Percentiles rank a stretch among this genome's conserved stretches.
Conservation (phyloP, 768 basidiomycete species). For the Fomitopsis pulvina region DNA sequence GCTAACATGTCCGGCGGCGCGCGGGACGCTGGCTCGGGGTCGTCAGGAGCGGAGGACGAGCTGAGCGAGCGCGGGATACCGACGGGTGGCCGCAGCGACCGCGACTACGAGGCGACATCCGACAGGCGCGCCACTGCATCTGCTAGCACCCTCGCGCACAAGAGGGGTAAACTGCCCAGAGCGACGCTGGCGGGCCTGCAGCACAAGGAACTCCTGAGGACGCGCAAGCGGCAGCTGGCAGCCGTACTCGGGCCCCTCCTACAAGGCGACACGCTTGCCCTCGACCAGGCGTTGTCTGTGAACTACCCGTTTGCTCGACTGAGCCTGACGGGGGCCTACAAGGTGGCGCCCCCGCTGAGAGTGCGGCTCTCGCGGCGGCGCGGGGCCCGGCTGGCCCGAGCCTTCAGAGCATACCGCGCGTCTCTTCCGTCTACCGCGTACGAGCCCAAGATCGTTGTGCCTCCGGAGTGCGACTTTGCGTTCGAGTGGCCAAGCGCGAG, state of each 20-base stretch:
- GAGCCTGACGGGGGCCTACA: slow-evolving; percentile 20
- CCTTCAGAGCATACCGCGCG: slow-evolving; percentile 27
- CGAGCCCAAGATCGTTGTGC: slow-evolving; percentile 21
- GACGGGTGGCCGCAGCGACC: slow-evolving; percentile 21
- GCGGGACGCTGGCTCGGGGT: slow-evolving; percentile 35
- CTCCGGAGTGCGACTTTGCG: slow-evolving; percentile 50
- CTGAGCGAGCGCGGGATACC: slow-evolving; percentile 22
- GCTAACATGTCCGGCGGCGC: slow-evolving; percentile 42
- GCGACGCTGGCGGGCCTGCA: slow-evolving; percentile 65
- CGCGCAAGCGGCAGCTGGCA: slow-evolving; percentile 63
- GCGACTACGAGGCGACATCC: slow-evolving; percentile 16
- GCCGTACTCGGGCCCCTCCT: slow-evolving; percentile 61
- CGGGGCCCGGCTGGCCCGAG: slow-evolving; percentile 44
- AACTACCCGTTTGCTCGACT: slow-evolving; percentile 32
- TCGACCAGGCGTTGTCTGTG: slow-evolving; percentile 71
- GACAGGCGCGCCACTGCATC: neutral
- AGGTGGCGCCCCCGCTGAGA: slow-evolving; percentile 22
- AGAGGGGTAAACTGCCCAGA: slow-evolving; percentile 43
- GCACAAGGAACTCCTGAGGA: slow-evolving; percentile 68
- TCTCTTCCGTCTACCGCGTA: slow-evolving; percentile 28
- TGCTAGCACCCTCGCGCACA: neutral
- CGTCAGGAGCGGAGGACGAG: slow-evolving; percentile 39
- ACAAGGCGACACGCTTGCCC: slow-evolving; percentile 64
- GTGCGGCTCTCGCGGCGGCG: slow-evolving; percentile 52
- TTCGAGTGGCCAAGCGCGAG: slow-evolving; percentile 61